These are phyloP conservation scores for Puccinellia tenuiflora DNA, from an alignment of 176 grass and related monocot species.

Conservation along the genomic window DNA sequence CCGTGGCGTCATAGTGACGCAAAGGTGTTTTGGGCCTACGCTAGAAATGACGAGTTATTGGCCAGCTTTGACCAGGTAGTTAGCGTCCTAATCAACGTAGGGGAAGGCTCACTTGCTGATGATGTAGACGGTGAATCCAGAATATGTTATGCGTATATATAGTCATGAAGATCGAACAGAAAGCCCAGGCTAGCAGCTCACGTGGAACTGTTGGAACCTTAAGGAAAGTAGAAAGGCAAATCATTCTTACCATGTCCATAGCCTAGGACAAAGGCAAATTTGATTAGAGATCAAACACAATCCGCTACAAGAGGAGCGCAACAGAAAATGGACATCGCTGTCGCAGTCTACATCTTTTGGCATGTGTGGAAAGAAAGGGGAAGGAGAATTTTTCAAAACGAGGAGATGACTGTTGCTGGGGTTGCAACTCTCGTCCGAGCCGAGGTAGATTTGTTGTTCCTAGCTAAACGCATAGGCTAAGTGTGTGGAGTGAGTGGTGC, in stretches of 20 bases:
- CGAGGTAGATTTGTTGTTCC: no score
- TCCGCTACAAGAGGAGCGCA: no score
- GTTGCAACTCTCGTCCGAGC: no score
- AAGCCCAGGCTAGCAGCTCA: neutral
- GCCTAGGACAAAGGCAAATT: neutral
- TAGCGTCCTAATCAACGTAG: neutral
- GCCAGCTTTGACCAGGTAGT: neutral
- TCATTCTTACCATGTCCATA: neutral
- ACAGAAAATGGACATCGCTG: no score
- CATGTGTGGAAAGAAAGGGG: no score
- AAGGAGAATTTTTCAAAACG: no score
- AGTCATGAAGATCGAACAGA: neutral
- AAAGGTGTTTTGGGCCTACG: neutral
- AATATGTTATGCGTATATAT: neutral
- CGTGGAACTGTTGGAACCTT: neutral
- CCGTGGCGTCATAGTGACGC: conserved; percentile 6
- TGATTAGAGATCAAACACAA: neutral
- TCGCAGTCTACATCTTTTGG: no score
- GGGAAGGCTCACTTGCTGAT: neutral
- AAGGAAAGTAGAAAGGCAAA: neutral
- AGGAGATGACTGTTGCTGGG: no score
- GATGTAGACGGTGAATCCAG: neutral
- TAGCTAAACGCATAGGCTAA: no score
- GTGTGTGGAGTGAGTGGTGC: no score
- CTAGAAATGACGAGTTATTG: neutral